A percentile compares a stretch with the other conserved stretches of the same genome.
These are phyloP conservation scores for Saksenaea oblongispora DNA, from an alignment of 371 early-diverging fungal genomes.

Conservation along the genomic window DNA sequence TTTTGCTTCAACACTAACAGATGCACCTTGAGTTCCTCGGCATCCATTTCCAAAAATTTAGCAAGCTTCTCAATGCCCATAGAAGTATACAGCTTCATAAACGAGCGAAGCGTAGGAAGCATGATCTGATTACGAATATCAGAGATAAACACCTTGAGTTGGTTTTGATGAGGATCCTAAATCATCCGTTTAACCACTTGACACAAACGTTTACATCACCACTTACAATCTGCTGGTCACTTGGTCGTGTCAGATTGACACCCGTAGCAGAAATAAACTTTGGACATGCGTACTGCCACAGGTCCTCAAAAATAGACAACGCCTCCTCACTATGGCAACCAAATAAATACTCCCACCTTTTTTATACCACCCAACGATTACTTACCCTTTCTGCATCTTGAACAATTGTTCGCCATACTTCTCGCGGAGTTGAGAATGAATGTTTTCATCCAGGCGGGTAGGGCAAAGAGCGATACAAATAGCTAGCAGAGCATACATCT, in stretches of 20 bases:
- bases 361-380: neutral
- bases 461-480: conserved; percentile 91
- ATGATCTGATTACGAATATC: conserved; percentile 86
- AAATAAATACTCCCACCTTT: neutral
- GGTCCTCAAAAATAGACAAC: conserved; percentile 78
- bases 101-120: conserved; percentile 88
- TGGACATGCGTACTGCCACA: conserved; percentile 91
- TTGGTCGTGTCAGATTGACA: conserved; percentile 56
- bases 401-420: conserved; percentile 90
- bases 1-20: conserved; percentile 92
- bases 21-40: conserved; percentile 80
- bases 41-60: conserved; percentile 80
- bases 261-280: conserved; percentile 91
- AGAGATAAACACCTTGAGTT: conserved; percentile 81
- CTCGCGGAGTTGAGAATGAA: conserved; percentile 86
- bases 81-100: conserved; percentile 92
- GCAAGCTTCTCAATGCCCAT: conserved; percentile 89
- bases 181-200: neutral
- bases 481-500: conserved; percentile 92
- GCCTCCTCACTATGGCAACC: conserved; percentile 70
- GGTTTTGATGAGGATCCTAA: conserved; percentile 74
- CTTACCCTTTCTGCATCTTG: conserved; percentile 81
- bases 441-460: conserved; percentile 90
- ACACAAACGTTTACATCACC: too few relatives aligned
- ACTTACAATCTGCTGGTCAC: conserved; percentile 28